These are phyloP conservation scores for Tetradesmus obliquus DNA, from an alignment of 139 green algal species.

Conservation along the genomic window DNA sequence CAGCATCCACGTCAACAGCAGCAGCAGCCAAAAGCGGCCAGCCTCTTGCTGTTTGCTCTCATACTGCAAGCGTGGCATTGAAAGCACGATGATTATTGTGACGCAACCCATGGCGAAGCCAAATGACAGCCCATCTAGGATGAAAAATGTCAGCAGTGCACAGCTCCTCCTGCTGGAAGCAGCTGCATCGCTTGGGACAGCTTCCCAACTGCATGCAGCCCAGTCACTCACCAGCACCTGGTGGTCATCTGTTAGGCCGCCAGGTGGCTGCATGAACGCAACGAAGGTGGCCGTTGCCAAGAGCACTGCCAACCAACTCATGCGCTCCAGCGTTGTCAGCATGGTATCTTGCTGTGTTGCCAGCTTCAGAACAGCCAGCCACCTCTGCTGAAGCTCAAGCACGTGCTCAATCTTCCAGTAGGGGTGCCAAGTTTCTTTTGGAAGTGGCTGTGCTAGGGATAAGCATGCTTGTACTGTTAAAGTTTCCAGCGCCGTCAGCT, in stretches of 20 bases:
- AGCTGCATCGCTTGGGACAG: background rate
- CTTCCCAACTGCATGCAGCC: background rate
- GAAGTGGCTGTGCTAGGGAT: background rate
- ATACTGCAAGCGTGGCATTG: constrained; percentile 30
- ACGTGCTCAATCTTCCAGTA: background rate
- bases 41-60: background rate
- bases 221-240: constrained; percentile 1
- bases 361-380: background rate
- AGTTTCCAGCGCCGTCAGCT: no score
- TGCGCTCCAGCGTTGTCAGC: constrained; percentile 42
- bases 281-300: constrained; percentile 32
- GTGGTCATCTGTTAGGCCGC: background rate
- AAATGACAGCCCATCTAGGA: constrained; percentile 31
- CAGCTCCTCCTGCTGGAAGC: background rate
- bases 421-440: background rate
- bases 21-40: constrained; percentile 27
- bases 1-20: constrained; percentile 16
- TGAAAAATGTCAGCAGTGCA: constrained; percentile 32
- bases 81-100: constrained; percentile 19
- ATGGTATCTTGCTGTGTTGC: constrained; percentile 21
- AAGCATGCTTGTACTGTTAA: background rate
- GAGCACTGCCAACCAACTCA: constrained; percentile 30
- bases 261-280: constrained; percentile 35
- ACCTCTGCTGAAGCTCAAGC: background rate
- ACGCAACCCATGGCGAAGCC: constrained; percentile 10